These are phyloP conservation scores for Trichosporon coremiiforme DNA, from an alignment of 1,284 basidiomycete genomes.

Conservation along the genomic window DNA sequence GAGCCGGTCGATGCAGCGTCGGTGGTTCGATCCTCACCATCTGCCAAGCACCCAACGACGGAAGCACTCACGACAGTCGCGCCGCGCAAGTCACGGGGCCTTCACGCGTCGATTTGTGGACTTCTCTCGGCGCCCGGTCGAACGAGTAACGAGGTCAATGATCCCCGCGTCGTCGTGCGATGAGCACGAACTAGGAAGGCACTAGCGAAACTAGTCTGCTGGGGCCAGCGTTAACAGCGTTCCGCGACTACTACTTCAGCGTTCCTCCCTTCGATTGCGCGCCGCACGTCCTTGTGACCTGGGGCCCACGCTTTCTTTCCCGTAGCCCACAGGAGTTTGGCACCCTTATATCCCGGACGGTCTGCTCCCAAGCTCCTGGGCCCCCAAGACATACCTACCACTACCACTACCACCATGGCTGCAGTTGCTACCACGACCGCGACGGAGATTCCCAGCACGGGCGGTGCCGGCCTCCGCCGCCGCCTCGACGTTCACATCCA, in stretches of 20 bases:
- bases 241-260: too few species aligned
- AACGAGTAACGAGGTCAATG: neutral
- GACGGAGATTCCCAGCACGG: neutral
- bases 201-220: neutral
- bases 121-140: neutral
- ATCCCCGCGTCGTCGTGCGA: neutral
- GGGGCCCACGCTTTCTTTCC: neutral
- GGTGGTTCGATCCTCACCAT: neutral
- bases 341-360: neutral
- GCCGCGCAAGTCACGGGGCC: neutral
- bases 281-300: neutral
- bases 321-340: neutral
- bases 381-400: neutral
- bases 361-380: neutral
- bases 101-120: neutral
- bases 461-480: neutral
- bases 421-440: neutral
- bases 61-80: neutral
- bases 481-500: neutral
- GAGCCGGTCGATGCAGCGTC: neutral
- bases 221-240: too few species aligned
- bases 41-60: neutral
- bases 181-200: neutral
- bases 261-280: too few species aligned
- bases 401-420: neutral